Base-by-base conservation (phyloP, 2,329 filamentous ascomycete genomes). In the Sporothrix brasiliensis region DNA sequence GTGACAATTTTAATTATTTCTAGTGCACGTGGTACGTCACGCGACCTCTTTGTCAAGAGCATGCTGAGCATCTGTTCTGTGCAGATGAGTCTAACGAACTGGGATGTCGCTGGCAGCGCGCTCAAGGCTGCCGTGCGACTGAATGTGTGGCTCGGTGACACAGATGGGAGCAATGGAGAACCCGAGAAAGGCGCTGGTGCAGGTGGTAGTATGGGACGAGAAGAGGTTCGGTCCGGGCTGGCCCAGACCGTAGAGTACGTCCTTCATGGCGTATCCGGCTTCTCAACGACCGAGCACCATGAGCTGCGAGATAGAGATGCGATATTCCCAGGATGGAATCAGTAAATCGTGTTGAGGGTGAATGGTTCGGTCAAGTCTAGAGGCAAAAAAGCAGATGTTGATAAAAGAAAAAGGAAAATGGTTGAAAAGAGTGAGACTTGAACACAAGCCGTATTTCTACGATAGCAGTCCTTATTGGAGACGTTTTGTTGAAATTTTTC, bases 11-110 rank as follows among this genome's bases (percentile, higher is more conserved):
- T 80, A 10, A 76, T 85, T 11, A 77, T 80, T 19, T 49, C 71
- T 5, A 70, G 79, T 49, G 80, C 80, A 54, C 78, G 82, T 58
- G 74, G 76, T 4, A 78, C 78, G 14, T 77, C 80, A 1, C 80
- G 81, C 34, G 81, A 80, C 34, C 79, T 82, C 19, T 83, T 84
- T 68, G 79, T 83, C 73, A 84, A 82, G 78, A 83, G 80, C 49
- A 76, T 84, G 71, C 77, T 84, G 39, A 80, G 81, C 16, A 77
- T 80, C 10, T 81, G 79, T 4, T 77, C 83, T 53, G 79, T 84
- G 72, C 82, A 83, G 68, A 80, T 84, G 69, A 81, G 79, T 0
- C 77, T 84, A 44, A 83, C 85, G 63, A 82, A 83, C 72, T 86
- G 84, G 84, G 81, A 83, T 61, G 77, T 84, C 13, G 79, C 78